phyloP scores from a whole-genome alignment of 169 alveolate species.

The Plasmodium adleri region DNA sequence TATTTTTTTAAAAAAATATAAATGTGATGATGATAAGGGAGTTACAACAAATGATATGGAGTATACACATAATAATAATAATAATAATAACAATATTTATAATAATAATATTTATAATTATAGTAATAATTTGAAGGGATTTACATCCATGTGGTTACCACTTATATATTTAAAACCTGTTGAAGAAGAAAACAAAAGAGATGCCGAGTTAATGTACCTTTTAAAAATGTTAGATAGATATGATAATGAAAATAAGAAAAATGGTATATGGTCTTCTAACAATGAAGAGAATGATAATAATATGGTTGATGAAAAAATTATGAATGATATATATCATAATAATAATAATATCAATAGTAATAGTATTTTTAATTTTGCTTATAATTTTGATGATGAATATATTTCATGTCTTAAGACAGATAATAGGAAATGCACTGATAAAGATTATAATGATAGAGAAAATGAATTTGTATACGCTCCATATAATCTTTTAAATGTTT shows the following conservation, averaged over 20 bases:
- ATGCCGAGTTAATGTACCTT: slow-evolving; percentile 44
- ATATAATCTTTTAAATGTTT: neutral
- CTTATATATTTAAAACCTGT: slow-evolving; percentile 13
- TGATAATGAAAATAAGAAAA: neutral
- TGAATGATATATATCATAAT: too few species aligned
- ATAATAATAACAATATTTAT: neutral
- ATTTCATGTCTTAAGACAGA: too few species aligned
- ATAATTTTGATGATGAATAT: too few species aligned
- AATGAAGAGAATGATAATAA: too few species aligned
- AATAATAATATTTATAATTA: neutral
- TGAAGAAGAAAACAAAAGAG: slow-evolving; percentile 29
- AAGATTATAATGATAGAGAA: too few species aligned
- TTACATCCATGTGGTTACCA: slow-evolving; percentile 12
- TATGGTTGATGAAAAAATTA: too few species aligned
- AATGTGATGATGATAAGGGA: neutral
- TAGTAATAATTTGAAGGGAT: neutral
- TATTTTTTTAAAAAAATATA: neutral
- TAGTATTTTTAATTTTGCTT: too few species aligned
- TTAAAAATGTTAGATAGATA: slow-evolving; percentile 27
- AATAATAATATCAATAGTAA: too few species aligned
- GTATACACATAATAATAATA: neutral
- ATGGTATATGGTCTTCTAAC: too few species aligned
- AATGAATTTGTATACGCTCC: too few species aligned
- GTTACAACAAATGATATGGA: neutral
- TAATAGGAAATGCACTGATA: too few species aligned